Evolutionary conservation across 805 yeast species (phyloP).

Genomic region (Ogataea kodamae): DNA sequence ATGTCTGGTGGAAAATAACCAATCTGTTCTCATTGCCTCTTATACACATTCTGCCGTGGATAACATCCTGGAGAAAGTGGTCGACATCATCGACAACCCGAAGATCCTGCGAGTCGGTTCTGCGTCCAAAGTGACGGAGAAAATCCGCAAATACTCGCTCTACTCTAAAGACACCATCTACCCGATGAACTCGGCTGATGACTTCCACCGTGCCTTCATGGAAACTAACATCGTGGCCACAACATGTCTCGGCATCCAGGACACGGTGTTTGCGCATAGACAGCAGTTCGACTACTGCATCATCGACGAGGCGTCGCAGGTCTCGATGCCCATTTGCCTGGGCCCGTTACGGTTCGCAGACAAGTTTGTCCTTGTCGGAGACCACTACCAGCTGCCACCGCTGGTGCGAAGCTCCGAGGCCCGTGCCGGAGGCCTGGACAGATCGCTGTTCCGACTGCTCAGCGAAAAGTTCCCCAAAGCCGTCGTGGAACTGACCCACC

Average conservation of each 20-base stretch:
- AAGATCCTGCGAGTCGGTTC: constrained; percentile 69
- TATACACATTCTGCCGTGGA: constrained; percentile 97
- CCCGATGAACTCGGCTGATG: constrained; percentile 36
- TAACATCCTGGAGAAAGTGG: constrained; percentile 76
- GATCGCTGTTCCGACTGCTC: constrained; percentile 71
- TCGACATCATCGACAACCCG: constrained; percentile 36
- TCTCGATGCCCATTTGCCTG: constrained; percentile 83
- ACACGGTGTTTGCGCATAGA: constrained; percentile 52
- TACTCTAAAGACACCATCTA: constrained; percentile 32
- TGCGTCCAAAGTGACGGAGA: constrained; percentile 56
- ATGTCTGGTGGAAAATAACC: constrained; percentile 54
- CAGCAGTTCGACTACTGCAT: constrained; percentile 84
- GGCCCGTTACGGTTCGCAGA: constrained; percentile 82
- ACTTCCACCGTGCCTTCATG: constrained; percentile 45
- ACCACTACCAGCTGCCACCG: constrained; percentile 91
- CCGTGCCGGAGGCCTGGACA: constrained; percentile 57
- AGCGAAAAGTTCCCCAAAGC: constrained; percentile 71
- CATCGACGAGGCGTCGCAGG: constrained; percentile 95
- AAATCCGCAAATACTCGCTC: constrained; percentile 52
- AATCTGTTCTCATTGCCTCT: constrained; percentile 73
- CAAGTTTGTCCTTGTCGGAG: constrained; percentile 91
- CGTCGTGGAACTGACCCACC: constrained; percentile 74
- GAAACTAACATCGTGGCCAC: constrained; percentile 77
- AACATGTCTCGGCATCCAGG: constrained; percentile 77
- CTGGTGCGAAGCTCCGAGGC: constrained; percentile 71